These are phyloP conservation scores for Fusarium sp. DNA, from an alignment of 2,329 filamentous ascomycete genomes.

Conservation along the genomic window DNA sequence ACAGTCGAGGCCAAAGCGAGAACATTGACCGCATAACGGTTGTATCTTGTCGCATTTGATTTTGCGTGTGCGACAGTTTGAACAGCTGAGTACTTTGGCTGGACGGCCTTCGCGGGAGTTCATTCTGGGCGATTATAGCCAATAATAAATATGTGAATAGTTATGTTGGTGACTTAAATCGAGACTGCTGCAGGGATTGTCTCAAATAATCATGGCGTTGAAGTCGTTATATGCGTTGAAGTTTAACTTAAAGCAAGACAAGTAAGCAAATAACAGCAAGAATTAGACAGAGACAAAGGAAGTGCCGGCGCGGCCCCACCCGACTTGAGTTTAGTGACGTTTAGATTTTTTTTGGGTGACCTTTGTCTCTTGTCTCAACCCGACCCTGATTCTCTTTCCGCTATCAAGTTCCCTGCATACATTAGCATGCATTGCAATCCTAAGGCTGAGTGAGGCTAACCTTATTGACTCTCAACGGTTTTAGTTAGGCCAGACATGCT, in stretches of 20 bases:
- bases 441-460: conserved; percentile 6
- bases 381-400: background rate
- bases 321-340: conserved; percentile 10
- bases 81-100: conserved; percentile 58
- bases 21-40: conserved; percentile 62
- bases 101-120: conserved; percentile 24
- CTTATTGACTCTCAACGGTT: background rate
- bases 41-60: conserved; percentile 65
- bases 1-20: conserved; percentile 57
- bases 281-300: background rate
- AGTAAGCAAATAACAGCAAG: background rate
- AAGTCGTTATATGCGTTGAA: conserved; percentile 14
- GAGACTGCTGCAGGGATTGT: background rate
- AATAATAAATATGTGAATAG: background rate
- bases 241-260: background rate
- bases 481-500: background rate
- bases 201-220: background rate
- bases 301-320: conserved; percentile 24
- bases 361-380: background rate
- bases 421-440: background rate
- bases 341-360: conserved; percentile 27
- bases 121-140: conserved; percentile 22
- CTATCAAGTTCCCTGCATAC: background rate
- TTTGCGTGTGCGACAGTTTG: conserved; percentile 70
- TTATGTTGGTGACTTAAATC: background rate